These are phyloP conservation scores for Lotus japonicus DNA, from an alignment of 306 rosid species.

Conservation along the genomic window DNA sequence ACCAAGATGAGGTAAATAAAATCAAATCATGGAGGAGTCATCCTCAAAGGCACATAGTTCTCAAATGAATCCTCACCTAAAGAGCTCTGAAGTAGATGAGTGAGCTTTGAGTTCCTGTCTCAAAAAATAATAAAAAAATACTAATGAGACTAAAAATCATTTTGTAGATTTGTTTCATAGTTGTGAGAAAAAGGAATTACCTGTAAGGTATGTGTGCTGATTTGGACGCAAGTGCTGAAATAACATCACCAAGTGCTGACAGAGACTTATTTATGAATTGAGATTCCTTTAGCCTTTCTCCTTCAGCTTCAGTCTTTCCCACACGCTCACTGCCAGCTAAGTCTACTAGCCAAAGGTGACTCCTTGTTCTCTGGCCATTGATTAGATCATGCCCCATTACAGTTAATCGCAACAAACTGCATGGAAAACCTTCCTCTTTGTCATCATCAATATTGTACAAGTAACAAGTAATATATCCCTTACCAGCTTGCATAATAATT, in stretches of 20 bases:
- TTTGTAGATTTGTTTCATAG: background rate
- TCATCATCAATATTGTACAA: background rate
- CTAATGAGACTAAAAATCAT: slow-evolving; percentile 4
- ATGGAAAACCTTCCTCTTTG: slow-evolving; percentile 19
- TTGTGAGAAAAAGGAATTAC: slow-evolving; percentile 24
- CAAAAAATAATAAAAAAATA: slow-evolving; percentile 4
- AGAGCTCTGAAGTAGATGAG: slow-evolving; percentile 91
- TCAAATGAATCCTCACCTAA: slow-evolving; percentile 50
- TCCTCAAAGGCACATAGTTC: background rate
- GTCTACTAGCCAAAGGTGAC: slow-evolving; percentile 98
- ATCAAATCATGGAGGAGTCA: background rate
- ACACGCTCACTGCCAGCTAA: slow-evolving; percentile 98
- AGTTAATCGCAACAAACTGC: slow-evolving; percentile 80
- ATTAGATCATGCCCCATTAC: slow-evolving; percentile 64
- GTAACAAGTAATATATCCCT: background rate
- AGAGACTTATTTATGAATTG: slow-evolving; percentile 91
- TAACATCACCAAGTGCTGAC: slow-evolving; percentile 93
- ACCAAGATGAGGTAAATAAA: background rate
- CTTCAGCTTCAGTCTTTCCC: slow-evolving; percentile 89
- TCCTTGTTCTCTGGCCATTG: slow-evolving; percentile 68
- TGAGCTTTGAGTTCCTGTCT: slow-evolving; percentile 88
- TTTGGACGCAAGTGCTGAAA: slow-evolving; percentile 86
- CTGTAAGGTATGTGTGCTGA: slow-evolving; percentile 84
- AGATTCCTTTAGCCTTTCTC: slow-evolving; percentile 91
- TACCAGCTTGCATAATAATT: background rate